phyloP scores from a whole-genome alignment of 2,329 filamentous ascomycete species.

The Diaporthe vexans region DNA sequence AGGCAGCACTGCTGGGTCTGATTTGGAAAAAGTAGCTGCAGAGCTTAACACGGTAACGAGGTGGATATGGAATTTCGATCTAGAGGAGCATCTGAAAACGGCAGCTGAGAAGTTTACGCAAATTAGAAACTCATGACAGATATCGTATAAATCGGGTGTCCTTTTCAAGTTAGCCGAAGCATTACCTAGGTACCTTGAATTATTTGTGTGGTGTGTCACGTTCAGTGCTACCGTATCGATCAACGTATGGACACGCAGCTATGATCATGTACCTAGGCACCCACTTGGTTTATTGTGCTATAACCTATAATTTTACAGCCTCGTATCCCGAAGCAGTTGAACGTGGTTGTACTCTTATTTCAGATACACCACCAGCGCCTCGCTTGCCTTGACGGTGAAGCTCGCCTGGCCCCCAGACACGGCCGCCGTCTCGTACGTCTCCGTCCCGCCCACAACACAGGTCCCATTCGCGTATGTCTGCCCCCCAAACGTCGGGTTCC shows the following conservation, averaged over 20 bases:
- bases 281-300: too few relatives aligned
- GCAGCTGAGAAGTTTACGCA: neutral
- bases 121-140: neutral
- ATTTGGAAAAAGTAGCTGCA: slow-evolving; percentile 15
- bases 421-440: slow-evolving; percentile 53
- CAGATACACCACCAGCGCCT: slow-evolving; percentile 64
- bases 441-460: slow-evolving; percentile 58
- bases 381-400: slow-evolving; percentile 56
- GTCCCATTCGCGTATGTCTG: slow-evolving; percentile 61
- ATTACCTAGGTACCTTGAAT: neutral
- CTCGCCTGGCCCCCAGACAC: slow-evolving; percentile 54
- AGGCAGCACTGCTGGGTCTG: slow-evolving; percentile 14
- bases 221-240: neutral
- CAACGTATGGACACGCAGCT: too few relatives aligned
- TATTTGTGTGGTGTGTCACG: neutral
- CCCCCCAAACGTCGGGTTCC: slow-evolving; percentile 59
- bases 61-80: slow-evolving; percentile 29
- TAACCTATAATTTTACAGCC: neutral
- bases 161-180: neutral
- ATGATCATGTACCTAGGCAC: too few relatives aligned
- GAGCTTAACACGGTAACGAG: neutral
- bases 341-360: slow-evolving; percentile 43
- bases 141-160: neutral
- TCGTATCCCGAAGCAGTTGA: neutral
- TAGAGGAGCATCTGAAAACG: slow-evolving; percentile 15